These are phyloP conservation scores for Sonneratia caseolaris DNA, from an alignment of 345 rosid species.

Conservation along the genomic window DNA sequence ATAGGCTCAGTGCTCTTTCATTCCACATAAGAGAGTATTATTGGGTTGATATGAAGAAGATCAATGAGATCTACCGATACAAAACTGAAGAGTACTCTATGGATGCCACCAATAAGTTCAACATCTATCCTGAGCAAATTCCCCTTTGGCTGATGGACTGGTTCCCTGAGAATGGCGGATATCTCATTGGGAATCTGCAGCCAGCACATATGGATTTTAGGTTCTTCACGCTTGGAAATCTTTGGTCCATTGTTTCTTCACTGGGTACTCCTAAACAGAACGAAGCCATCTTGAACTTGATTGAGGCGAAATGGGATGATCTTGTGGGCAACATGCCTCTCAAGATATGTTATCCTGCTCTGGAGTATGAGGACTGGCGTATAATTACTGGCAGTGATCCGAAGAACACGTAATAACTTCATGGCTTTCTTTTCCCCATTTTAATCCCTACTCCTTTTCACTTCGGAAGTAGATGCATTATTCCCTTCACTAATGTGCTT, in stretches of 20 bases:
- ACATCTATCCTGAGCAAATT: slow-evolving; percentile 85
- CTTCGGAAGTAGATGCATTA: not conserved
- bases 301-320: slow-evolving; percentile 79
- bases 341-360: slow-evolving; percentile 85
- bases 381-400: slow-evolving; percentile 96
- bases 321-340: slow-evolving; percentile 77
- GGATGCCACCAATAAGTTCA: slow-evolving; percentile 81
- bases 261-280: slow-evolving; percentile 75
- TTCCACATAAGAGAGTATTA: slow-evolving; percentile 87
- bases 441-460: not conserved
- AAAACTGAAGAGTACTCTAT: slow-evolving; percentile 83
- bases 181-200: slow-evolving; percentile 68
- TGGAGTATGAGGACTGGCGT: slow-evolving; percentile 88
- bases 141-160: slow-evolving; percentile 88
- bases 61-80: slow-evolving; percentile 83
- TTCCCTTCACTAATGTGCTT: not conserved
- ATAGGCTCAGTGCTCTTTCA: slow-evolving; percentile 71
- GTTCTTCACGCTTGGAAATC: slow-evolving; percentile 75
- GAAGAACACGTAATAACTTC: slow-evolving; percentile 61
- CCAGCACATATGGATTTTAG: slow-evolving; percentile 90
- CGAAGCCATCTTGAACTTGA: slow-evolving; percentile 51
- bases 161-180: slow-evolving; percentile 80
- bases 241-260: slow-evolving; percentile 75
- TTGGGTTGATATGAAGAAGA: slow-evolving; percentile 78
- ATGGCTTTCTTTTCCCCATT: not conserved